These are phyloP conservation scores for Dothidotthia symphoricarpi DNA, from an alignment of 2,329 filamentous ascomycete species.

Conservation along the genomic window DNA sequence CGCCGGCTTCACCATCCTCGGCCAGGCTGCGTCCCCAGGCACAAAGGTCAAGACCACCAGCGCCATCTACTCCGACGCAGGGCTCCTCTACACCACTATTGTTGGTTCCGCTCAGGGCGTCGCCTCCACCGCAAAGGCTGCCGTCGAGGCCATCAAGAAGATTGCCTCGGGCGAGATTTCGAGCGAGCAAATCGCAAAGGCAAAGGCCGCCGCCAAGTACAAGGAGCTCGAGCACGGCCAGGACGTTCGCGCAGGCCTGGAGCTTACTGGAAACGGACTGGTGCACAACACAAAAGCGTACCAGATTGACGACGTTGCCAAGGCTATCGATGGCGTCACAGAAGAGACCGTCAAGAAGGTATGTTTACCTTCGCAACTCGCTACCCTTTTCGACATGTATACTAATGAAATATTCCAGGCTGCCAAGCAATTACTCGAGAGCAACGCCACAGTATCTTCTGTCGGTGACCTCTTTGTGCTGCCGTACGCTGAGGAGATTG, in stretches of 20 bases:
- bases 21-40: slow-evolving; percentile 68
- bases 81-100: slow-evolving; percentile 81
- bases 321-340: slow-evolving; percentile 77
- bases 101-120: slow-evolving; percentile 72
- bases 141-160: slow-evolving; percentile 78
- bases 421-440: slow-evolving; percentile 81
- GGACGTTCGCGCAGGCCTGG: slow-evolving; percentile 71
- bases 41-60: slow-evolving; percentile 73
- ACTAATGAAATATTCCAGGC: slow-evolving; percentile 55
- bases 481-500: slow-evolving; percentile 91
- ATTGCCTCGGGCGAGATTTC: slow-evolving; percentile 72
- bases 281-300: slow-evolving; percentile 78
- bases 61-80: slow-evolving; percentile 87
- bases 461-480: slow-evolving; percentile 90
- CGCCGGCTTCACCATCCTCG: slow-evolving; percentile 83
- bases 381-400: no score
- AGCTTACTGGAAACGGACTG: slow-evolving; percentile 80
- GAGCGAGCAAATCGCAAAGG: slow-evolving; percentile 88
- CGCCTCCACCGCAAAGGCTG: slow-evolving; percentile 69
- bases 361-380: no score
- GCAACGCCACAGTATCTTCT: slow-evolving; percentile 83
- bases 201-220: slow-evolving; percentile 90
- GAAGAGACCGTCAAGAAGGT: slow-evolving; percentile 83
- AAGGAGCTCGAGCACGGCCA: slow-evolving; percentile 80
- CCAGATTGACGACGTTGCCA: slow-evolving; percentile 76